Evolutionary conservation across 257 asterid species (phyloP).

Genomic region (Jaltomata sinuosa): DNA sequence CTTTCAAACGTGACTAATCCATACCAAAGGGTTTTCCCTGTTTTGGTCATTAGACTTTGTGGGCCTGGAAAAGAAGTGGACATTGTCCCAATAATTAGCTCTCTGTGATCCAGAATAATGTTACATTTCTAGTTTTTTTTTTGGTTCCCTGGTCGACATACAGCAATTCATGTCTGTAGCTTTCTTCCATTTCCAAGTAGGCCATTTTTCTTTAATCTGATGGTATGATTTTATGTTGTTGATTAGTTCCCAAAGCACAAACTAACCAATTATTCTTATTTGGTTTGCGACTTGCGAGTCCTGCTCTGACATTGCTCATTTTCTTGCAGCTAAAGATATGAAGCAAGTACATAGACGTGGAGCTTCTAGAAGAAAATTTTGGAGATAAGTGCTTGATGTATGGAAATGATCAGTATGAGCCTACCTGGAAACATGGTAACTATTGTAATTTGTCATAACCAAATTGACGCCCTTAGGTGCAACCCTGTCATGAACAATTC

Average conservation of each 20-base stretch:
- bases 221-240: neutral
- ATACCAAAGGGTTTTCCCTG: neutral
- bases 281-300: neutral
- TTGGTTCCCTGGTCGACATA: neutral
- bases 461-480: neutral
- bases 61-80: neutral
- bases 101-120: neutral
- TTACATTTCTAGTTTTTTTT: neutral
- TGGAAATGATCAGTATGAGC: neutral
- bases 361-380: constrained; percentile 27
- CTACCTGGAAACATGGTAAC: neutral
- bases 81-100: neutral
- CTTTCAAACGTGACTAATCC: neutral
- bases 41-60: neutral
- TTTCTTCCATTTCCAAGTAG: neutral
- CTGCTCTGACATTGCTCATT: neutral
- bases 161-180: neutral
- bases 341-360: constrained; percentile 36
- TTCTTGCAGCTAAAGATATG: constrained; percentile 36
- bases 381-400: constrained; percentile 22
- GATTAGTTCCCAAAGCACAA: neutral
- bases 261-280: neutral
- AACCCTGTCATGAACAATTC: neutral
- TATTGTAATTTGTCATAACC: neutral
- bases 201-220: neutral